Evolutionary conservation across 2,329 filamentous ascomycete genomes (phyloP), one percentile per base, ranked within the genome.

Genomic region (Aspergillus fumigatus): DNA sequence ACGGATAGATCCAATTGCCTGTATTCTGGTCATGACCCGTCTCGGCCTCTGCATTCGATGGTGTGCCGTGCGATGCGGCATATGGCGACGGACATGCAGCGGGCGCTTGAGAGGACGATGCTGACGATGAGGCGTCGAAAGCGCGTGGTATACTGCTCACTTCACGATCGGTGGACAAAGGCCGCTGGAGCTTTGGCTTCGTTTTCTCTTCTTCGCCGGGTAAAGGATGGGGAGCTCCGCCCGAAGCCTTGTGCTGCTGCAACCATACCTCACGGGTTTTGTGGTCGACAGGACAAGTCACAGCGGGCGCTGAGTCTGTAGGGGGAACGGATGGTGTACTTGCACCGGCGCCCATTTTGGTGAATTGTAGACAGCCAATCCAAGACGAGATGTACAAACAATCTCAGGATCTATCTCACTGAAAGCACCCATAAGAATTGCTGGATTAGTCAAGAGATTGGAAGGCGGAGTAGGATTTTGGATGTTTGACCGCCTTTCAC

Each of bases 1-100:
- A 94, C 0, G 94, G 94, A 75, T 99, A 99, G 59, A 99, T 88
- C 94, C 94, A 99, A 73, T 97, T 96, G 0, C 93, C 93, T 0
- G 84, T 84, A 40, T 77, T 71, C 51, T 81, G 78, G 66, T 90
- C 86, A 23, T 85, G 81, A 59, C 89, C 88, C 0, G 88, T 89
- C 71, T 96, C 92, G 59, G 83, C 76, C 75, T 97, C 91, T 59
- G 84, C 82, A 74, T 96, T 96, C 14, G 88, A 87, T 0, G 84
- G 82, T 41, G 67, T 57, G 27, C 71, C 58, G 59, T 72, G 67
- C 38, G 72, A 71, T 27, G 67, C 66, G 48, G 67, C 65, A 9
- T 70, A 70, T 51, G 69, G 71, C 10, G 73, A 71, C n/a, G 70
- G 59, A 41, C 64, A 57, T 41, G 51, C 53, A 23, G 62, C 65